Base-by-base conservation (phyloP, 306 rosid genomes). In the Dalbergia cultrata region DNA sequence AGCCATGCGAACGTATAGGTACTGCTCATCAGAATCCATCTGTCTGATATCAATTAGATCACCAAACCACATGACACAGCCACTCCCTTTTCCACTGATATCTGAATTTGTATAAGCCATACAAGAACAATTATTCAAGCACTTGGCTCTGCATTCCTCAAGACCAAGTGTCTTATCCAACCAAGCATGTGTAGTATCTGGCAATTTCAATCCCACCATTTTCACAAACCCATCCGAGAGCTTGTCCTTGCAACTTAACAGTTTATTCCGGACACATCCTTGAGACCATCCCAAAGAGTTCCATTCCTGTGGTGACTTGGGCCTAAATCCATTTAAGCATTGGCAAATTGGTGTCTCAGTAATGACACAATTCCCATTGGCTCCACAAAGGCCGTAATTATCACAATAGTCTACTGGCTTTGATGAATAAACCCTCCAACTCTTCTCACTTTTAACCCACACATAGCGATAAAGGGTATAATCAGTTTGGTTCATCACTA, bases 321-420 rank as follows among this genome's bases (percentile, higher is more conserved):
- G 47, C 47, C 11, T 43, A 9, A 43, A 43, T 0, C 47, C 47
- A 7, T 43, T 43, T 3, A 43, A 43, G 80, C 80, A 76, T 1
- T 76, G 62, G 17, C 80, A 76, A 17, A 76, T 61, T 45, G 80
- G 80, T 47, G 80, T 62, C 2, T 76, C 52, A 31, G 17, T 47
- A 13, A 61, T 45, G 8, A 45, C 35, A 35, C 80, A 76, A 11
- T 76, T 76, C n/a, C 72, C 72, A 47, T 76, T 76, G 37, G 72
- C 72, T 34, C 80, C 80, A 43, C 47, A 43, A 2, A 43, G 9
- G 2, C 47, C 47, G 1, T 43, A 43, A 3, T 2, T 43, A 1
- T 43, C 47, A 43, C 47, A 43, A 9, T 43, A 43, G 11, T 43
- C 47, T 5, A 8, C 7, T 5, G 47, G 47, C 47, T 43, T 43